Percentiles rank a stretch among this genome's conserved stretches.
Conservation (phyloP, 2,329 filamentous ascomycete species). For the Colletotrichum navitas region DNA sequence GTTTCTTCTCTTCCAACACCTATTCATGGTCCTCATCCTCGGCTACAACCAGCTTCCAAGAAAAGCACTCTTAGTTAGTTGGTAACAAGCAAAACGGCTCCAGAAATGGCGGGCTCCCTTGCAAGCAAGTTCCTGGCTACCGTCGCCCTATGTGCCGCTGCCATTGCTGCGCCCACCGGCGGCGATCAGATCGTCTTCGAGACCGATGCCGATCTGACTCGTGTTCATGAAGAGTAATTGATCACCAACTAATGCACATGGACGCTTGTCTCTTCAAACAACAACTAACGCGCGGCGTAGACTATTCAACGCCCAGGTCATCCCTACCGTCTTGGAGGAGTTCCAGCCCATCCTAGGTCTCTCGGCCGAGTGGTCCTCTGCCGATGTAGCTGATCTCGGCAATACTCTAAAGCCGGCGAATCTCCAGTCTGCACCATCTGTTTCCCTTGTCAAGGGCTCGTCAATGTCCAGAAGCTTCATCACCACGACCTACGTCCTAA, state of each 20-base stretch:
- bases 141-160: conserved; percentile 25
- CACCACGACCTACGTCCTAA: conserved; percentile 49
- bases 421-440: conserved; percentile 36
- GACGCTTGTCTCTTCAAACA: not conserved
- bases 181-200: conserved; percentile 31
- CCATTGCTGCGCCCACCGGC: conserved; percentile 13
- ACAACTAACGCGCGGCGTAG: conserved; percentile 27
- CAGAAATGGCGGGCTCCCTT: conserved; percentile 23
- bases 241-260: not conserved
- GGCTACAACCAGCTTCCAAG: not conserved
- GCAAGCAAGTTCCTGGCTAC: conserved; percentile 36
- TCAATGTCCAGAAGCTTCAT: conserved; percentile 41
- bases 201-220: conserved; percentile 38
- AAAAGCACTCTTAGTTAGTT: not conserved
- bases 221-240: conserved; percentile 40
- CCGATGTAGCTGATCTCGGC: conserved; percentile 38
- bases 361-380: conserved; percentile 36
- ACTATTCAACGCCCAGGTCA: conserved; percentile 38
- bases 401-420: conserved; percentile 37
- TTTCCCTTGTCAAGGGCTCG: conserved; percentile 31
- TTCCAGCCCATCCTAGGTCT: conserved; percentile 42
- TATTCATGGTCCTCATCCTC: not conserved
- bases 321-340: conserved; percentile 41
- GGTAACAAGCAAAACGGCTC: not conserved
- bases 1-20: not conserved